Evolutionary conservation across 768 basidiomycete species (phyloP), one percentile per base, ranked within the genome.

Genomic region (Rhizopogon vinicolor): DNA sequence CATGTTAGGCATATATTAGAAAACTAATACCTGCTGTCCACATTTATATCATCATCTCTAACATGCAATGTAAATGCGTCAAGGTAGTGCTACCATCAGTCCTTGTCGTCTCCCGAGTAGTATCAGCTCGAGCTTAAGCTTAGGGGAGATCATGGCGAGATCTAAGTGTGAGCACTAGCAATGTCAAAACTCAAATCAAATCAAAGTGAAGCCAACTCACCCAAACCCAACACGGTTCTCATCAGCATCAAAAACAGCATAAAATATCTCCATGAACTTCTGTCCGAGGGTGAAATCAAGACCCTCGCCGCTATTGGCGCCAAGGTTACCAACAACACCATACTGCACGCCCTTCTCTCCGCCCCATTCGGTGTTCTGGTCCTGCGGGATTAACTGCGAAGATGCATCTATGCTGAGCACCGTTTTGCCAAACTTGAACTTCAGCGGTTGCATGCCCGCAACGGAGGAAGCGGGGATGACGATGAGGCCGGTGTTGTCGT

Each of bases 191-290:
- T 3, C 50, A 43, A 25, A 44, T 19, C 3, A 7, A 19, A 16
- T 25, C 16, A 10, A 51, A 12, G 25, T 42, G 19, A 28, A 25
- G 9, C 33, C 3, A n/a, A 53, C 53, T 53, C 31, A 48, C 44
- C 13, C 53, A 48, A 53, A 37, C 1, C 53, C 53, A 29, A 53
- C 19, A 14, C 53, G 18, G 8, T 39, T 48, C 3, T 25, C 13
- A 19, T 50, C 29, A 5, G 46, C 14, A 14, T 53, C 44, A 14
- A 33, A 53, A n/a, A 53, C 63, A 19, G 51, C 44, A 50, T 63
- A 63, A 25, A 53, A 63, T 9, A 48, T 55, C 49, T 62, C 60
- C 44, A 63, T 59, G 51, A 63, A 62, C 41, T 53, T 59, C 41
- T 59, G 58, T 16, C 60, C 62, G 25, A 63, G 18, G 41, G 54